These are phyloP conservation scores for Suhomyces coccinellae DNA, from an alignment of 1,139 yeast species.

Conservation along the genomic window DNA sequence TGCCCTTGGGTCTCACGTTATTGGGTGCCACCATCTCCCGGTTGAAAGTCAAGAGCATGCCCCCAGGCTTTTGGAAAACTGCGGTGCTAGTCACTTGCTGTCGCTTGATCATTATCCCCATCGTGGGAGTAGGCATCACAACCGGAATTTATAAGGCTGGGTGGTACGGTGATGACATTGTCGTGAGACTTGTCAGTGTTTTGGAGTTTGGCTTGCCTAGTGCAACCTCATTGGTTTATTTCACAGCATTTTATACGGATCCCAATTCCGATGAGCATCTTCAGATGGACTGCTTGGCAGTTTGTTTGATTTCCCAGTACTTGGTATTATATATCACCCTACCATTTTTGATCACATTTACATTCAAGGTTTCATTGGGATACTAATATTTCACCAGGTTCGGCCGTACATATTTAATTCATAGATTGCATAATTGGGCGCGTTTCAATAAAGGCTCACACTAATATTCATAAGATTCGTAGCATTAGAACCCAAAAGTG, in stretches of 20 bases:
- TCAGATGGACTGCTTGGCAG: conserved; percentile 84
- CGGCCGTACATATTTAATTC: neutral
- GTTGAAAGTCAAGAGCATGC: conserved; percentile 57
- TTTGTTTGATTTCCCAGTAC: conserved; percentile 71
- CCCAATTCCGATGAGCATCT: conserved; percentile 58
- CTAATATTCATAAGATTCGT: neutral
- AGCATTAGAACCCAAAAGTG: no score
- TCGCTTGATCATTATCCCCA: conserved; percentile 42
- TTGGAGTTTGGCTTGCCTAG: conserved; percentile 80
- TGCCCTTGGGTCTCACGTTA: conserved; percentile 78
- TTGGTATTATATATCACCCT: conserved; percentile 57
- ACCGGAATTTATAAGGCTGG: conserved; percentile 46
- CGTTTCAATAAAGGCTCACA: no score
- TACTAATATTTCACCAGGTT: conserved; percentile 3
- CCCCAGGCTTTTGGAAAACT: conserved; percentile 71
- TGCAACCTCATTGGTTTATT: conserved; percentile 80
- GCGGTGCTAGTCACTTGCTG: conserved; percentile 38
- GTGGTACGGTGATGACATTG: conserved; percentile 52
- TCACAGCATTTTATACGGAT: conserved; percentile 81
- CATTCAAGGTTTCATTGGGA: conserved; percentile 44
- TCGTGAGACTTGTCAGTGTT: conserved; percentile 64
- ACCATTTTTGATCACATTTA: conserved; percentile 66
- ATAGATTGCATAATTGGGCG: neutral
- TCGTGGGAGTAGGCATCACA: conserved; percentile 47
- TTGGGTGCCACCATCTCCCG: conserved; percentile 87